Evolutionary conservation across 257 asterid species (phyloP), one percentile per base, ranked within the genome.

Genomic region (Paraleonurus japonicus): DNA sequence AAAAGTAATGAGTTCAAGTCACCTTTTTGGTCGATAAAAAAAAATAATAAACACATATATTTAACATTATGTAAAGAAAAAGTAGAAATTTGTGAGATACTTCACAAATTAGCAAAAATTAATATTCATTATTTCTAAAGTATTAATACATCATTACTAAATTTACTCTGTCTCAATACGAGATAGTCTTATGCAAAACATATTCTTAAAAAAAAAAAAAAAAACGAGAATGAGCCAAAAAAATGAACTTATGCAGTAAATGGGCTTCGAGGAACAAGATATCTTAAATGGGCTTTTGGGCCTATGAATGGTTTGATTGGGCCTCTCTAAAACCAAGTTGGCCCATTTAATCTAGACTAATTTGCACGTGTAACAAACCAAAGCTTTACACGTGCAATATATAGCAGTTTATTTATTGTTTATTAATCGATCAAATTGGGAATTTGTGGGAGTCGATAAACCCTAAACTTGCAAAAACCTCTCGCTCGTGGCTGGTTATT

Each of bases 391-490:
- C 50, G 35, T 73, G 67, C 24, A 3, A 23, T n/a, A 33, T 0
- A 32, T 22, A 17, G 13, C 33, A 16, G 2, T 35, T 47, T 37
- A 43, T 6, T 22, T 28, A 7, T 9, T 8, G 41, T 1, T 15
- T 10, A 53, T 58, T 15, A 58, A 7, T 45, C 45, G 65, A 10
- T 53, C 4, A 3, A 68, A 33, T 53, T 61, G 55, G 61, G 50
- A 43, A 70, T 27, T 24, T 39, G 5, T 58, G 28, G 30, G 43
- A 65, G 3, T 9, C 37, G 27, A n/a, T 39, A 55, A 77, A 72
- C 71, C 78, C 78, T 65, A 43, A n/a, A 47, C 60, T 28, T 50
- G 30, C 66, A 69, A 73, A 73, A 68, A 59, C 79, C 74, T 65
- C 67, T 57, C 33, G 60, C 4, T 54, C 30, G n/a, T 23, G 32